A percentile compares a stretch with the other conserved stretches of the same genome.
phyloP scores from a whole-genome alignment of 139 green algal genomes.

The Pseudopediastrum boryanum region DNA sequence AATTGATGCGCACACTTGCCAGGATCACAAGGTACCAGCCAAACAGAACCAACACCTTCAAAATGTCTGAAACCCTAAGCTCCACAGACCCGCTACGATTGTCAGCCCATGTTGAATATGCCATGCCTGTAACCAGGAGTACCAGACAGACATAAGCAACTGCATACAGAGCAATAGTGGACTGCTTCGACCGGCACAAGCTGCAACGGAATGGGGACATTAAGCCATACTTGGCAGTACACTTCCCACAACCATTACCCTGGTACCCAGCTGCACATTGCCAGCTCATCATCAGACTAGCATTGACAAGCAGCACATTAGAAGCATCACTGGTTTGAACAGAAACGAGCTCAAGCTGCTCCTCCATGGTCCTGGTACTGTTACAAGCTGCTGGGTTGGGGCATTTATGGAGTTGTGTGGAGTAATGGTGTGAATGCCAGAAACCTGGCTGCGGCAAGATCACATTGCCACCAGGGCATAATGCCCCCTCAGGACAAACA shows the following conservation, averaged over 20 bases:
- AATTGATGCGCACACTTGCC: not conserved
- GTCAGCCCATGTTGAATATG: not conserved
- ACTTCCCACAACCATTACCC: not conserved
- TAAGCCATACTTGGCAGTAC: not conserved
- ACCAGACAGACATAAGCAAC: not conserved
- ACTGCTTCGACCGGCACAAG: not conserved
- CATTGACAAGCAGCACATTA: not conserved
- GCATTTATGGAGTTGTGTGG: not conserved
- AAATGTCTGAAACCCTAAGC: not conserved
- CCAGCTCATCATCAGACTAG: not conserved
- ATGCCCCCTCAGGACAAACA: not conserved
- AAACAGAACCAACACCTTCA: not conserved
- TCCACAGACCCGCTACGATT: not conserved
- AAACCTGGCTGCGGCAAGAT: not conserved
- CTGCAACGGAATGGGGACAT: not conserved
- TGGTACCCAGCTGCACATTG: not conserved
- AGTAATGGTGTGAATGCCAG: not conserved
- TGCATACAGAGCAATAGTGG: not conserved
- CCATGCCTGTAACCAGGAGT: not conserved
- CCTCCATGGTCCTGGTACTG: too few species aligned
- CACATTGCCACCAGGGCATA: not conserved
- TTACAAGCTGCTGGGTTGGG: too few species aligned
- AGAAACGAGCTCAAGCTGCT: too few species aligned
- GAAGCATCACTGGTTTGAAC: too few species aligned
- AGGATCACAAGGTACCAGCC: not conserved